Conservation (phyloP, 2,329 filamentous ascomycete species). For the Pseudogymnoascus sp. region DNA sequence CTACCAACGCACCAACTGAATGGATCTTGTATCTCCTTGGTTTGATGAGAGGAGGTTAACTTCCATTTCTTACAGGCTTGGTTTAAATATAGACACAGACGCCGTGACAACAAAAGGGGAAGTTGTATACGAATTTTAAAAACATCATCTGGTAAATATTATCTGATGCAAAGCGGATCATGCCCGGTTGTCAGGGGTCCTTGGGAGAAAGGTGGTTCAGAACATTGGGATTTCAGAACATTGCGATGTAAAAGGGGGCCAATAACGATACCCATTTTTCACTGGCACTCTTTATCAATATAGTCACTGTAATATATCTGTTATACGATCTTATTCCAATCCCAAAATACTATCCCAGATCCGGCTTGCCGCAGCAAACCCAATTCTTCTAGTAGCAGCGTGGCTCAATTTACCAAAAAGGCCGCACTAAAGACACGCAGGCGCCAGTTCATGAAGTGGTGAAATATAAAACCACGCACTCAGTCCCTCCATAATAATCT, state of each 20-base stretch:
- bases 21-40: too few species aligned
- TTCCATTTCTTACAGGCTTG: too few species aligned
- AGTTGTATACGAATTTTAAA: too few species aligned
- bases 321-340: not conserved
- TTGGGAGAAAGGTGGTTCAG: not conserved
- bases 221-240: not conserved
- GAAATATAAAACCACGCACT: not conserved
- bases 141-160: too few species aligned
- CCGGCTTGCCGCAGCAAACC: not conserved
- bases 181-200: too few species aligned
- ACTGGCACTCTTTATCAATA: not conserved
- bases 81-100: too few species aligned
- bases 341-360: slow-evolving; percentile 3
- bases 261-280: not conserved
- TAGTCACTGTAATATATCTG: not conserved
- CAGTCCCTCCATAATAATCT: not conserved
- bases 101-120: too few species aligned
- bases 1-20: too few species aligned
- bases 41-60: too few species aligned
- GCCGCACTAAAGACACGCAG: not conserved
- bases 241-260: not conserved
- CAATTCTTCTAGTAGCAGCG: not conserved
- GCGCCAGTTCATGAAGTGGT: not conserved
- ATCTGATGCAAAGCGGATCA: too few species aligned
- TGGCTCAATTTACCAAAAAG: not conserved